Conservation (phyloP, 2,329 filamentous ascomycete species). For the Penicillium sp. region DNA sequence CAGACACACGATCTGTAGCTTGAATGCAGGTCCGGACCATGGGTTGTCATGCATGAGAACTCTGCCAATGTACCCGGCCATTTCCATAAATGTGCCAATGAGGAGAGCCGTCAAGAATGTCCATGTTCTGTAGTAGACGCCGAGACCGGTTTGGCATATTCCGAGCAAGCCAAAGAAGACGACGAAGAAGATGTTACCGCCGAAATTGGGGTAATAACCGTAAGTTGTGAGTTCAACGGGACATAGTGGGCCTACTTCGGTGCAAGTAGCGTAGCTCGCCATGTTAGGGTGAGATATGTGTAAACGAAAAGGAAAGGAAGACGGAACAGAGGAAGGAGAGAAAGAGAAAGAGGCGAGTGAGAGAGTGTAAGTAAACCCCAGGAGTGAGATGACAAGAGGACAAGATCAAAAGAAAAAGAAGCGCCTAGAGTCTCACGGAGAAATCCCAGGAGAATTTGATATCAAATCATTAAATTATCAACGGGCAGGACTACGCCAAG, state of each 20-base stretch:
- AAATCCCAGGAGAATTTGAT: not conserved
- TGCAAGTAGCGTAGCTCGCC: slow-evolving; percentile 30
- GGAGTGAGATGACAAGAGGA: not conserved
- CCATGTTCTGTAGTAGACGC: slow-evolving; percentile 54
- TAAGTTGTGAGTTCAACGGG: slow-evolving; percentile 50
- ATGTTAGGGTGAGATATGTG: slow-evolving; percentile 2
- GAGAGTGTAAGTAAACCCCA: too few species aligned
- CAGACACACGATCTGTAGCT: slow-evolving; percentile 55
- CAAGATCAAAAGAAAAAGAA: not conserved
- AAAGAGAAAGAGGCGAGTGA: not conserved
- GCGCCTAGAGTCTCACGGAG: not conserved
- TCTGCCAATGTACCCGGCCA: slow-evolving; percentile 56
- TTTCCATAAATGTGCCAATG: slow-evolving; percentile 50
- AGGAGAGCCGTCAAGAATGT: slow-evolving; percentile 53
- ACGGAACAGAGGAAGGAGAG: not conserved
- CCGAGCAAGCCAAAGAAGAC: slow-evolving; percentile 51
- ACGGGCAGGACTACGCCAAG: not conserved
- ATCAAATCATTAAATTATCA: not conserved
- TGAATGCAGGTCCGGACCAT: slow-evolving; percentile 49
- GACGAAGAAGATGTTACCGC: slow-evolving; percentile 53
- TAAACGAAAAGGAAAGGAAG: not conserved
- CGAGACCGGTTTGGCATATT: slow-evolving; percentile 49
- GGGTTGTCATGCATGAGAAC: slow-evolving; percentile 54
- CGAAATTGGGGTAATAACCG: slow-evolving; percentile 53
- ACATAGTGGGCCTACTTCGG: slow-evolving; percentile 39